A percentile compares a stretch with the other conserved stretches of the same genome.
Conservation (phyloP, 2,329 filamentous ascomycete genomes). For the Claviceps paspali region DNA sequence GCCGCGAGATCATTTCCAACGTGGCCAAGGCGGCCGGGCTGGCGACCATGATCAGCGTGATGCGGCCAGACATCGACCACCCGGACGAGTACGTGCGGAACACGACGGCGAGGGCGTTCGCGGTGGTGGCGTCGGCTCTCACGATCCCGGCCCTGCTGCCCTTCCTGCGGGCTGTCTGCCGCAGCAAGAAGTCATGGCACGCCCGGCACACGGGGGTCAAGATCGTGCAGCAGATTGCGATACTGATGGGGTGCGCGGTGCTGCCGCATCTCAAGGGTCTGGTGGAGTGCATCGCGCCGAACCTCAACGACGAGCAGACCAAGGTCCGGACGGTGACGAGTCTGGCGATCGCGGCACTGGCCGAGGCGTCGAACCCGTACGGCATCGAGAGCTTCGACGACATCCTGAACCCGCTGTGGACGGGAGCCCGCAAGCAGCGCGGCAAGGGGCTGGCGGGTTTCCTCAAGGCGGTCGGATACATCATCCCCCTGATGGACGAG, state of each 20-base stretch:
- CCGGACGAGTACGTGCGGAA: constrained; percentile 97
- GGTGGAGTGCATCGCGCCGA: constrained; percentile 91
- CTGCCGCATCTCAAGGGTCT: constrained; percentile 89
- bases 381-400: constrained; percentile 99
- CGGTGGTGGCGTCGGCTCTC: constrained; percentile 88
- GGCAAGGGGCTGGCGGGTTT: constrained; percentile 93
- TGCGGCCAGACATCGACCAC: constrained; percentile 97
- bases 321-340: constrained; percentile 95
- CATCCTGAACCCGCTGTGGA: constrained; percentile 94
- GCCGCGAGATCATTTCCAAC: constrained; percentile 97
- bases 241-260: constrained; percentile 95
- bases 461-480: constrained; percentile 92
- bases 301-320: constrained; percentile 92
- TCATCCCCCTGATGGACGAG: constrained; percentile 98
- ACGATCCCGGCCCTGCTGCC: constrained; percentile 91
- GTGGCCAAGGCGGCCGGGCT: constrained; percentile 91
- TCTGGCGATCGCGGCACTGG: constrained; percentile 84
- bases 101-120: constrained; percentile 91
- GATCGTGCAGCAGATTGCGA: constrained; percentile 97
- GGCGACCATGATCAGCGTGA: constrained; percentile 97
- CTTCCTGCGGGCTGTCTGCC: constrained; percentile 87
- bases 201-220: constrained; percentile 96
- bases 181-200: constrained; percentile 98
- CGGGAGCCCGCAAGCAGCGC: constrained; percentile 85
- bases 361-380: constrained; percentile 92